Evolutionary conservation across 345 rosid genomes (phyloP), one percentile per base, ranked within the genome.

Genomic region (Dimocarpus longan): DNA sequence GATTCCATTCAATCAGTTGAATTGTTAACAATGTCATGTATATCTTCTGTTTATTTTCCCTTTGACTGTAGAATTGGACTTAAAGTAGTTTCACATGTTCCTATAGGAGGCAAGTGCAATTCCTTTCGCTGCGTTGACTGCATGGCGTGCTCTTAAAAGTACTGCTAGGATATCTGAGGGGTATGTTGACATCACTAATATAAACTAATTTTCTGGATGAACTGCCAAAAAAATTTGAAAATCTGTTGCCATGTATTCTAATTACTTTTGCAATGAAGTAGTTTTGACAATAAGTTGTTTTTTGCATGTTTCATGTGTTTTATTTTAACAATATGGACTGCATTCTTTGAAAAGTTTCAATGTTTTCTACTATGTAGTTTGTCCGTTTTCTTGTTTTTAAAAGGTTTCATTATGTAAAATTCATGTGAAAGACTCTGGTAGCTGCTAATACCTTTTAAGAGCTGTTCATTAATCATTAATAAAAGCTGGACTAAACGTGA

Each of bases 71-170:
- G 60, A 48, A 65, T n/a, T 70, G 72, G 75, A 74, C 22, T 56
- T 57, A 63, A 44, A 56, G 56, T 73, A 73, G 39, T 54, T 42
- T 57, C 68, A 24, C 80, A 62, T 60, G 59, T 70, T 74, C 77
- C 76, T 91, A 76, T 78, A 92, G 99, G 97, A 95, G 82, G 99
- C 98, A 67, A 89, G 97, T 75, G 95, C 91, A 32, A 91, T 95
- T 80, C 98, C 98, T 80, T 95, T 95, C 86, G 98, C 99, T 66
- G 95, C 99, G 4, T 84, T 95, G 81, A 95, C 99, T 71, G 98
- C 99, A 74, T 95, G 99, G 99, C 92, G 98, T 71, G 99, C 93
- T 82, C 84, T 95, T 76, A 92, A 89, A 84, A 84, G 92, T 77
- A 91, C 96, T 76, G 99, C 99, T 69, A 88, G 99, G 87, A 89